Evolutionary conservation across 2,329 filamentous ascomycete species (phyloP).

Genomic region (Calonectria crousiana): DNA sequence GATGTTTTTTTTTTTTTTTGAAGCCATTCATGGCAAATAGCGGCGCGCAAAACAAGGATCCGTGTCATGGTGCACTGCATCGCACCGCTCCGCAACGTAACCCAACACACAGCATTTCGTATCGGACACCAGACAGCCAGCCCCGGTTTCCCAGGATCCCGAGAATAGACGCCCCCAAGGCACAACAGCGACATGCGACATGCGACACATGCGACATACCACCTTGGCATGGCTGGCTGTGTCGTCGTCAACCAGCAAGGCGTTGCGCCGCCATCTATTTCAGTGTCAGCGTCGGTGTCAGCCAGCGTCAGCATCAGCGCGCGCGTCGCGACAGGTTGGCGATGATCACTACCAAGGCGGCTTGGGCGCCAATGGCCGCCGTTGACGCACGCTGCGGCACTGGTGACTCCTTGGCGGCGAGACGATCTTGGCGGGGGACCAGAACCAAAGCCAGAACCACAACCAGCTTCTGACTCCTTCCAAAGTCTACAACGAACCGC

Average conservation of each 20-base stretch:
- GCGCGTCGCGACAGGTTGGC: conserved; percentile 28
- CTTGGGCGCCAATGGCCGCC: conserved; percentile 30
- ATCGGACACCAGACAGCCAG: conserved; percentile 12
- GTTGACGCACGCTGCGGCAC: conserved; percentile 15
- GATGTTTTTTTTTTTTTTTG: not conserved
- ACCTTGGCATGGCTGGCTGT: conserved; percentile 16
- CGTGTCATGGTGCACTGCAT: conserved; percentile 11
- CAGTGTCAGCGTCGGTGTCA: conserved; percentile 38
- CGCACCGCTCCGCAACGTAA: conserved; percentile 21
- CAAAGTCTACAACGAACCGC: conserved; percentile 9
- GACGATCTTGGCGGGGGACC: not conserved
- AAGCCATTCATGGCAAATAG: conserved; percentile 13
- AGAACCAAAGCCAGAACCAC: conserved; percentile 7
- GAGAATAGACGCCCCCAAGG: conserved; percentile 10
- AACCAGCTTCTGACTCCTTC: not conserved
- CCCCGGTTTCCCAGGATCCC: conserved; percentile 14
- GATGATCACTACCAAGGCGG: conserved; percentile 28
- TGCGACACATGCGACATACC: conserved; percentile 16
- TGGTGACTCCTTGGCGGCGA: not conserved
- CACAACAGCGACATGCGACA: conserved; percentile 12
- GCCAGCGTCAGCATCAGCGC: conserved; percentile 37
- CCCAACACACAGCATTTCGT: conserved; percentile 18
- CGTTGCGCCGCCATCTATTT: conserved; percentile 30
- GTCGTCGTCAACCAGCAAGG: conserved; percentile 26
- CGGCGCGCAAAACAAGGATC: conserved; percentile 5